These are phyloP conservation scores for Thielaviopsis populi DNA, from an alignment of 2,329 filamentous ascomycete species.

Conservation along the genomic window DNA sequence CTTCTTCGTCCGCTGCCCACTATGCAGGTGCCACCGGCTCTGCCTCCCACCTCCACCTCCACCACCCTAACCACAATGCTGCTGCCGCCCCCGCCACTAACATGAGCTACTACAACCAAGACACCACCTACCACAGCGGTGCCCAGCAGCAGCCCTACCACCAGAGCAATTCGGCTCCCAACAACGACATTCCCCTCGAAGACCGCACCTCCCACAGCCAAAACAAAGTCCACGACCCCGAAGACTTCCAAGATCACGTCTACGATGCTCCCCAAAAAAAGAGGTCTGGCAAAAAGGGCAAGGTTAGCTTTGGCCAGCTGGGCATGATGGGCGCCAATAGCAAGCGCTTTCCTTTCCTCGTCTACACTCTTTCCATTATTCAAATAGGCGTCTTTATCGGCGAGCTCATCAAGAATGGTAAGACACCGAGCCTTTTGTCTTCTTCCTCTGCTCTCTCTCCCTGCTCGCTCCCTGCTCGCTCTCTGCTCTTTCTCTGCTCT, in stretches of 20 bases:
- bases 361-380: slow-evolving; percentile 60
- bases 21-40: not conserved
- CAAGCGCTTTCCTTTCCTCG: slow-evolving; percentile 59
- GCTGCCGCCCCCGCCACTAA: slow-evolving; percentile 16
- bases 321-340: slow-evolving; percentile 42
- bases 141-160: slow-evolving; percentile 25
- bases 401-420: slow-evolving; percentile 74
- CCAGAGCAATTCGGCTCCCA: slow-evolving; percentile 22
- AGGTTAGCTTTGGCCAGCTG: slow-evolving; percentile 42
- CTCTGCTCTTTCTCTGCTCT: not conserved
- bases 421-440: slow-evolving; percentile 20
- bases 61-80: too few relatives aligned
- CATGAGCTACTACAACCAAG: slow-evolving; percentile 25
- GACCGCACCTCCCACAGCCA: slow-evolving; percentile 25
- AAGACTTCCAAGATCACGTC: slow-evolving; percentile 39
- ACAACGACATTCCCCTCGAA: slow-evolving; percentile 43
- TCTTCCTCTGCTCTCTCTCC: not conserved
- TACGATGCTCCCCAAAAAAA: slow-evolving; percentile 38
- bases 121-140: slow-evolving; percentile 43
- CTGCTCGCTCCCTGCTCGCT: slow-evolving; percentile 12
- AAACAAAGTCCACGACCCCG: slow-evolving; percentile 23
- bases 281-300: slow-evolving; percentile 25
- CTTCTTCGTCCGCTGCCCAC: slow-evolving; percentile 2
- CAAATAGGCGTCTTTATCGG: slow-evolving; percentile 80
- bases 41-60: not conserved